A percentile compares a stretch with the other conserved stretches of the same genome.
Conservation (phyloP, 139 green algal genomes). For the Picochlorum costavermella region DNA sequence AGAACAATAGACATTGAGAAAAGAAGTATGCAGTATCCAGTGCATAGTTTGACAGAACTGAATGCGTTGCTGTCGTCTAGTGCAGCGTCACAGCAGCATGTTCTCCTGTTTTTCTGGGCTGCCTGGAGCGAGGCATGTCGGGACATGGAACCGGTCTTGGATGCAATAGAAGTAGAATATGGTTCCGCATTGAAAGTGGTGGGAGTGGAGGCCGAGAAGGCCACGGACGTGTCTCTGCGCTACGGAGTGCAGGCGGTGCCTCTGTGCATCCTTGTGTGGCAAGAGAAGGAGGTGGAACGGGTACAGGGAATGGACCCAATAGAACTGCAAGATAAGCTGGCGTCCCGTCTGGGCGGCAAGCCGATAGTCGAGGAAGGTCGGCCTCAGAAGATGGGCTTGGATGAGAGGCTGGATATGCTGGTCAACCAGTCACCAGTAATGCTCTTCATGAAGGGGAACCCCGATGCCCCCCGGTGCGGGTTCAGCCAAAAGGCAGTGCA, state of each 20-base stretch:
- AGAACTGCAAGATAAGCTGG: background rate
- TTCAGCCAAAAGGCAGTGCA: conserved; percentile 73
- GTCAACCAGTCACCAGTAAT: conserved; percentile 42
- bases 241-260: conserved; percentile 68
- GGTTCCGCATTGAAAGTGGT: conserved; percentile 3
- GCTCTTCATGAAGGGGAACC: conserved; percentile 85
- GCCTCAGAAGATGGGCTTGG: background rate
- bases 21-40: too few relatives aligned
- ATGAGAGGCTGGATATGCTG: conserved; percentile 47
- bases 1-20: too few relatives aligned
- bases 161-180: conserved; percentile 41
- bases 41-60: background rate
- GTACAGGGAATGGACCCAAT: conserved; percentile 70
- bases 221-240: conserved; percentile 55
- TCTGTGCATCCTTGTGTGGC: conserved; percentile 57
- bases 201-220: conserved; percentile 75
- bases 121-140: conserved; percentile 74
- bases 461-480: conserved; percentile 69
- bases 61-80: background rate
- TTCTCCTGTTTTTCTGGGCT: conserved; percentile 70
- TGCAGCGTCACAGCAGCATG: conserved; percentile 25
- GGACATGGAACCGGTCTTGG: conserved; percentile 59
- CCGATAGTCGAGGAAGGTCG: background rate
- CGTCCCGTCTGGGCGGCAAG: background rate
- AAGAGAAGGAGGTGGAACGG: conserved; percentile 40